Conservation (phyloP, 1,139 yeast species). For the Yamadazyma triangularis region DNA sequence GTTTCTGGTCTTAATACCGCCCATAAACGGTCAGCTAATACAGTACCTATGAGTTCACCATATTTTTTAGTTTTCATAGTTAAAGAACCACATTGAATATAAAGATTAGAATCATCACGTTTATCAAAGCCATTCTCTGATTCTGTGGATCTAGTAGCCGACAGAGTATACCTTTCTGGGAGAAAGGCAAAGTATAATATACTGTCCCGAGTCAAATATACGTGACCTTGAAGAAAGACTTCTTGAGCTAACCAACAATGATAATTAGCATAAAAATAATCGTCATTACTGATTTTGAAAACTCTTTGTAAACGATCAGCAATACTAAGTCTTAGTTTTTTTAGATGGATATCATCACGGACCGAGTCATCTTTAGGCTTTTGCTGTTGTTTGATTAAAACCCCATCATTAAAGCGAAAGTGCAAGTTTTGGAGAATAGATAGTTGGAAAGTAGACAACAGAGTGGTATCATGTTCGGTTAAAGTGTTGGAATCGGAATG, state of each 20-base stretch:
- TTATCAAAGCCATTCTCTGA: constrained; percentile 5
- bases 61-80: constrained; percentile 46
- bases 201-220: constrained; percentile 63
- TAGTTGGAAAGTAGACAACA: constrained; percentile 26
- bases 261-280: constrained; percentile 51
- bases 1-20: constrained; percentile 69
- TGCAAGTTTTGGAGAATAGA: constrained; percentile 33
- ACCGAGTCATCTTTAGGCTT: constrained; percentile 7
- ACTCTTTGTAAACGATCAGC: constrained; percentile 36
- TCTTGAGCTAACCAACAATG: constrained; percentile 80
- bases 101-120: constrained; percentile 27
- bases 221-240: constrained; percentile 80
- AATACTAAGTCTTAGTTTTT: constrained; percentile 21
- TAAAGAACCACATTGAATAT: constrained; percentile 43
- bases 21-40: constrained; percentile 55
- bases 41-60: constrained; percentile 36
- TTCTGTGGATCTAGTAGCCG: constrained; percentile 1
- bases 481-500: constrained; percentile 1
- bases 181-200: constrained; percentile 76
- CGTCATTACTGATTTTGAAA: constrained; percentile 43
- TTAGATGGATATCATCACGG: constrained; percentile 11
- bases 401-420: constrained; percentile 16
- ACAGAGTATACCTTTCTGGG: constrained; percentile 43
- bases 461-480: constrained; percentile 2
- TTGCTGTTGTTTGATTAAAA: constrained; percentile 15